Evolutionary conservation across 306 rosid species (phyloP), one percentile per base, ranked within the genome.

Genomic region (Trifolium pratense): DNA sequence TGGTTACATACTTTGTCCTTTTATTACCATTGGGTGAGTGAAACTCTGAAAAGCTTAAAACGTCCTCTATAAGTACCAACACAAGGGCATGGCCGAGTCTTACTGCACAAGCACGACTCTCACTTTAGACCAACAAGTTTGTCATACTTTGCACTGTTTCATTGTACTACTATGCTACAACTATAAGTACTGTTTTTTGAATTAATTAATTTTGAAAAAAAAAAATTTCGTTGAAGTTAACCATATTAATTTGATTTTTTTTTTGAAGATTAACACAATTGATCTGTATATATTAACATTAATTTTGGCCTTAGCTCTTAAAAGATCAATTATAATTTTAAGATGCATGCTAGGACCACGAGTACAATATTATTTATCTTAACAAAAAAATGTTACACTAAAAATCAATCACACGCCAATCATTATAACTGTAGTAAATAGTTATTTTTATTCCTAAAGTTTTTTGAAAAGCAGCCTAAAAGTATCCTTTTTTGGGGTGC

Each of bases 21-120:
- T 66, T 36, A 59, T 16, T 15, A 21, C 31, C n/a, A 34, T 3
- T 68, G 69, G 46, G 62, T 71, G 46, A 74, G 79, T 67, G 66
- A 74, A 79, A 52, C 43, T 74, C 80, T 80, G 83, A 49, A 61
- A 74, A 80, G 80, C 31, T 7, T 31, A 61, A 51, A 80, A 56
- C 80, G 63, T 75, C 3, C 67, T 61, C 55, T 11, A 68, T 70
- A 80, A 55, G 80, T 62, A 69, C 48, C 77, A 80, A 49, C 80
- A 80, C n/a, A 6, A 43, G 80, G 18, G 76, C 43, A 68, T 79
- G 79, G 75, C 73, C 0, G 32, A 29, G 72, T 34, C 76, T 80
- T 75, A 39, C 68, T 3, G n/a, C 26, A 74, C 61, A 80, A 80
- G 72, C 71, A 60, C 52, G 42, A 51, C 42, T 51, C 49, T 48